These are phyloP conservation scores for Bothriochloa decipiens DNA, from an alignment of 176 grass and related monocot genomes.

Conservation along the genomic window DNA sequence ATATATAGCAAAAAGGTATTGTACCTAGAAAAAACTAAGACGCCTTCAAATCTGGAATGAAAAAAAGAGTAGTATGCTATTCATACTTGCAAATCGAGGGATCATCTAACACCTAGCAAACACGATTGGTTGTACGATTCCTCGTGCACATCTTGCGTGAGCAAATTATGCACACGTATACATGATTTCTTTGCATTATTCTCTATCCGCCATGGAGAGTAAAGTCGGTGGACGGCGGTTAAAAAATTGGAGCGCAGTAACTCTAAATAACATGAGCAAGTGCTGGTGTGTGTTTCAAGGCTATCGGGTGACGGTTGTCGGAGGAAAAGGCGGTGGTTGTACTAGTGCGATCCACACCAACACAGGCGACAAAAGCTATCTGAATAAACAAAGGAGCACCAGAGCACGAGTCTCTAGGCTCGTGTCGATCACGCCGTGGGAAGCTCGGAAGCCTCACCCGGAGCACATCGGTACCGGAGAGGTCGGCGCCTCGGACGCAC, in stretches of 20 bases:
- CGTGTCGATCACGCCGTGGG: neutral
- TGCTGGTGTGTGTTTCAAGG: neutral
- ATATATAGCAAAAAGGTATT: no score
- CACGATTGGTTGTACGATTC: neutral
- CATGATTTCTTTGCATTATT: neutral
- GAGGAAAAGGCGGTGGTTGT: neutral
- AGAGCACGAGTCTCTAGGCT: neutral
- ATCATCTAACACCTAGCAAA: no score
- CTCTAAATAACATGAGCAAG: neutral
- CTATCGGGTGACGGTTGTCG: neutral
- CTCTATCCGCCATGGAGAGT: neutral
- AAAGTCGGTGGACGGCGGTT: neutral
- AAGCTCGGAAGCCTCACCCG: neutral
- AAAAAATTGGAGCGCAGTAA: neutral
- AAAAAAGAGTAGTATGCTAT: no score
- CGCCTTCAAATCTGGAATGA: no score
- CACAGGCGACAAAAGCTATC: neutral
- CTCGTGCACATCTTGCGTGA: neutral
- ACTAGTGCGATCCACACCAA: neutral
- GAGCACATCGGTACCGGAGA: slow-evolving; percentile 4
- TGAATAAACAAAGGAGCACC: neutral
- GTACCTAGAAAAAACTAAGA: no score
- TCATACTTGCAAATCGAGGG: no score
- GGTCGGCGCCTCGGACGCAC: slow-evolving; percentile 36
- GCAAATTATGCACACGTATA: neutral